Conservation (phyloP, 495 filamentous ascomycete genomes). For the Hypomontagnella submonticulosa region DNA sequence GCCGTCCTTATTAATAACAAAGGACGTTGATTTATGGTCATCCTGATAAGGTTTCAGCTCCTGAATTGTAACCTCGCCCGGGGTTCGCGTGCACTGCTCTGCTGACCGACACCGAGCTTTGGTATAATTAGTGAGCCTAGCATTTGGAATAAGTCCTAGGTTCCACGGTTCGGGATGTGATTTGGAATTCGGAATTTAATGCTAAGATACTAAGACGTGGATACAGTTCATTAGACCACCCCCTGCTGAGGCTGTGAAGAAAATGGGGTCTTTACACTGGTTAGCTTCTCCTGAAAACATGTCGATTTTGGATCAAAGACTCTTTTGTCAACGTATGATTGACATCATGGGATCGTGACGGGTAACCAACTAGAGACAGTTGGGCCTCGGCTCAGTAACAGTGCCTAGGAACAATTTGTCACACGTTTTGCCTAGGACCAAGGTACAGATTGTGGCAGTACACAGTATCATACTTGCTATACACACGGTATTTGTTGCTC, state of each 20-base stretch:
- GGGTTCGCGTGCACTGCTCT: not conserved
- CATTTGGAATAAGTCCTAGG: constrained; percentile 29
- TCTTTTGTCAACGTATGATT: constrained; percentile 4
- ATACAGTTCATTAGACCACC: not conserved
- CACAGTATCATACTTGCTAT: too few species aligned
- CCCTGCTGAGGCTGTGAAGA: not conserved
- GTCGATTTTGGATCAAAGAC: not conserved
- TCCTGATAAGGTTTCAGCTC: constrained; percentile 22
- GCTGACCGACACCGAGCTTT: constrained; percentile 7
- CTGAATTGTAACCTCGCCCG: not conserved
- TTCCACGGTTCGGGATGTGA: not conserved
- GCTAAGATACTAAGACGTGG: not conserved
- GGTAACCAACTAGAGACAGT: too few species aligned
- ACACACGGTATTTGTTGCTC: too few species aligned
- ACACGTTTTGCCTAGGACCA: too few species aligned
- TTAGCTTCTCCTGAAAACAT: constrained; percentile 5
- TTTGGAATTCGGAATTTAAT: constrained; percentile 16
- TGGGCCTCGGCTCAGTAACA: too few species aligned
- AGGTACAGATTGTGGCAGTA: too few species aligned
- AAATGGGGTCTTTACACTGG: not conserved
- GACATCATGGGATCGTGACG: constrained; percentile 14
- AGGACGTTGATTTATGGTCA: constrained; percentile 28
- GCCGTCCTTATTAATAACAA: constrained; percentile 1
- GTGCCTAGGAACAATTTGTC: too few species aligned
- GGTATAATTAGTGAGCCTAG: not conserved